These are phyloP conservation scores for Atkinsonella hypoxylon DNA, from an alignment of 2,329 filamentous ascomycete species.

Conservation along the genomic window DNA sequence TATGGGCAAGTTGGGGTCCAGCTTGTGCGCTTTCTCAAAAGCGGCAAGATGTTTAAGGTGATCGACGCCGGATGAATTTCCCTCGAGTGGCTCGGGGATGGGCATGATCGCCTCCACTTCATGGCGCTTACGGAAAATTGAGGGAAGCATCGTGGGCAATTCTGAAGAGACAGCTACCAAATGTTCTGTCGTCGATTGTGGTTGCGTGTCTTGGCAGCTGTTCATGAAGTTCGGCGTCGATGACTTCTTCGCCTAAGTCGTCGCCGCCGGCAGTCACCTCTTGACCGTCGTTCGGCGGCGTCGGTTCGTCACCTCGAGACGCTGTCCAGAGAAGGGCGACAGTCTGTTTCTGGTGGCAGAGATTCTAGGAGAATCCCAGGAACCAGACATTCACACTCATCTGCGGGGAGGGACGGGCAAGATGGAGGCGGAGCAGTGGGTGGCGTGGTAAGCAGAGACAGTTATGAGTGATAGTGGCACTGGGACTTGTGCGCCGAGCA, in stretches of 20 bases:
- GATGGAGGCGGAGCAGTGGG: background rate
- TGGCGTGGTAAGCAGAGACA: background rate
- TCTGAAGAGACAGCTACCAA: background rate
- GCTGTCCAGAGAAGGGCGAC: background rate
- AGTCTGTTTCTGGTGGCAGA: background rate
- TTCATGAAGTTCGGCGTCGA: background rate
- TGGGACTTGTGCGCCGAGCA: background rate
- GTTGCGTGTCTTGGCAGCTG: background rate
- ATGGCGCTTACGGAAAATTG: constrained; percentile 33
- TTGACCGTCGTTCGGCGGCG: background rate
- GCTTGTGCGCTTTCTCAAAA: constrained; percentile 48
- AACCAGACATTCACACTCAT: background rate
- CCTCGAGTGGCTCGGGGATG: constrained; percentile 26
- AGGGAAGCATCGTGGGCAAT: constrained; percentile 18
- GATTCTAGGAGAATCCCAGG: background rate
- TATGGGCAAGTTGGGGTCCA: constrained; percentile 54
- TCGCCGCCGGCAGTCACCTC: background rate
- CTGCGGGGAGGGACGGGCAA: constrained; percentile 1
- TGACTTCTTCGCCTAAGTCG: background rate
- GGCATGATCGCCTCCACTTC: constrained; percentile 34
- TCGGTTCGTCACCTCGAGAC: background rate
- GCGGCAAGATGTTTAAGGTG: constrained; percentile 36
- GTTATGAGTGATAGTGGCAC: too few relatives aligned
- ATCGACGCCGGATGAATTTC: constrained; percentile 28
- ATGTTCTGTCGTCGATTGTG: background rate